Percentiles rank a stretch among this genome's conserved stretches.
Conservation (phyloP, 106 monocot genomes). For the Posidonia australis region DNA sequence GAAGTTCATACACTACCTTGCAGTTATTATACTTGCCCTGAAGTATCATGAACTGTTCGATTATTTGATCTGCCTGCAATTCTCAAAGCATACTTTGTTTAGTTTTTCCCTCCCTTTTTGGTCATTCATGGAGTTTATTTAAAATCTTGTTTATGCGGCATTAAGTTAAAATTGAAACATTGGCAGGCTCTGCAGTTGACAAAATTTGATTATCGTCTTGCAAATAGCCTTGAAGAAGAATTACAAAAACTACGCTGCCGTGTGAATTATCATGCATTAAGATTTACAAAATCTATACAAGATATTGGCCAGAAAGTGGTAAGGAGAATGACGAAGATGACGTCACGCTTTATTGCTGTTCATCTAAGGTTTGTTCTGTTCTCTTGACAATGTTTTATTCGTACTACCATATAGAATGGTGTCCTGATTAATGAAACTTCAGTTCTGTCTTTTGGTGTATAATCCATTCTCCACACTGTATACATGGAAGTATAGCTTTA, state of each 20-base stretch:
- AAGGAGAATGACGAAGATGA: conserved; percentile 50
- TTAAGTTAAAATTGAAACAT: background rate
- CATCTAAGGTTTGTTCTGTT: conserved; percentile 54
- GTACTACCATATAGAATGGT: background rate
- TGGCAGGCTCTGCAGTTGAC: conserved; percentile 83
- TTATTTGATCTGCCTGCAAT: too few species aligned
- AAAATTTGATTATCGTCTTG: conserved; percentile 81
- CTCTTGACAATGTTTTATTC: background rate
- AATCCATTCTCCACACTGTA: too few species aligned
- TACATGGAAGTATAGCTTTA: too few species aligned
- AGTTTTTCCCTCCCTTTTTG: background rate
- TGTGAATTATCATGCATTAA: conserved; percentile 75
- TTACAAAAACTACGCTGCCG: conserved; percentile 77
- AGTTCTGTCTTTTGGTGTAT: too few species aligned
- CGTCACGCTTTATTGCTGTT: conserved; percentile 62
- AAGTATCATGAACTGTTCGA: too few species aligned
- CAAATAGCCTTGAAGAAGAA: conserved; percentile 65
- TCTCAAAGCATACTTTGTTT: too few species aligned
- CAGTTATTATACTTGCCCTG: too few species aligned
- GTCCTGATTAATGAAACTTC: too few species aligned
- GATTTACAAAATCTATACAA: conserved; percentile 54
- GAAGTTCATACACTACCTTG: too few species aligned
- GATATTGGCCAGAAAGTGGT: conserved; percentile 49
- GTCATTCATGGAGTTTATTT: background rate
- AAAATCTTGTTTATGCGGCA: background rate